Base-by-base conservation (phyloP, 495 filamentous ascomycete genomes). In the Astrothelium macrocarpum region DNA sequence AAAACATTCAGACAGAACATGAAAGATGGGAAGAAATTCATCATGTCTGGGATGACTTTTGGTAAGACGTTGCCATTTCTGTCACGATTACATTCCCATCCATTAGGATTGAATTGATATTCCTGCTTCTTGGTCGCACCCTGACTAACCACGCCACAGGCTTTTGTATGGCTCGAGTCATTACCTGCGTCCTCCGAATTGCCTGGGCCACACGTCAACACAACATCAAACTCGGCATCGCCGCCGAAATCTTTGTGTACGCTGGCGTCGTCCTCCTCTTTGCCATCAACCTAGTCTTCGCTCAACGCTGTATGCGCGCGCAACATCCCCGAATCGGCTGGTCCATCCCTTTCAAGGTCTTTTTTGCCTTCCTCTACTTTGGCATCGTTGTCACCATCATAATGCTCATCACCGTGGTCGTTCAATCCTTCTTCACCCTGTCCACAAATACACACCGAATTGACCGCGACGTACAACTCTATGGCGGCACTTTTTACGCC, bases 201-300 rank as follows among this genome's bases (percentile, higher is more conserved):
- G 69, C 64, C n/a, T 71, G 69, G 69, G 42, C 66, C 23, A 34
- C 25, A 14, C 43, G 34, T 5, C 31, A 60, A n/a, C 29, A 46
- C 62, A 59, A 59, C 63, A 60, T 73, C 63, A 61, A 60, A n/a
- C 68, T 74, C 42, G 67, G 72, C 42, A 76, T 76, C 67, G 74
- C 74, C 18, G 73, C 74, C 26, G 29, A 53, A 32, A 66, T 77
- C 62, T 85, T 95, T 66, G 84, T 93, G 29, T 79, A 84, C 12
- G 87, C 88, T 0, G 92, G 91, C 29, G 82, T 91, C 23, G 68
- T 95, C 28, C 68, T 96, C 7, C 74, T 95, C n/a, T 95, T 88
- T 73, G 74, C 96, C 63, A 73, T 90, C 71, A 94, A 96, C 72
- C 75, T 96, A 32, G 78, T 94, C 68, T 88, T 90, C 71, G 77